Evolutionary conservation across 2,329 filamentous ascomycete genomes (phyloP).

Genomic region (Tolypocladium ovalisporum): DNA sequence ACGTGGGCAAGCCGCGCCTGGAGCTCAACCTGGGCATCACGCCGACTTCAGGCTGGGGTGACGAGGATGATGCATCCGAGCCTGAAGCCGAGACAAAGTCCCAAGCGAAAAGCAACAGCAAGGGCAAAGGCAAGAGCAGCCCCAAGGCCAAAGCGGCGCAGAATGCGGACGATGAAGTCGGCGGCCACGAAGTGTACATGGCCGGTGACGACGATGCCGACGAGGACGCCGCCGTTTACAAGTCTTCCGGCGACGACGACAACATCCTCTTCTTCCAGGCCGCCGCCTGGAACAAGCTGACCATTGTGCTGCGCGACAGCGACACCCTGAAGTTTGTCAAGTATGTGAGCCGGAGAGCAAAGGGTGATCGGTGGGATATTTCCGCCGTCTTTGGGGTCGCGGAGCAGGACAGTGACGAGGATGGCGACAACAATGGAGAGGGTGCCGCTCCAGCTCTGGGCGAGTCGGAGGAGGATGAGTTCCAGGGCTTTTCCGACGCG

Average conservation of each 20-base stretch:
- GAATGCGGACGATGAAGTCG: conserved; percentile 44
- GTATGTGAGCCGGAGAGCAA: conserved; percentile 75
- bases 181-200: conserved; percentile 88
- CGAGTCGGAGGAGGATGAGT: conserved; percentile 45
- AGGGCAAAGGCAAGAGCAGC: conserved; percentile 19
- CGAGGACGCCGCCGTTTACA: conserved; percentile 81
- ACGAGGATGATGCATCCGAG: conserved; percentile 41
- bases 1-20: conserved; percentile 65
- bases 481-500: conserved; percentile 43
- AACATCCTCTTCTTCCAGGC: conserved; percentile 55
- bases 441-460: conserved; percentile 15
- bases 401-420: conserved; percentile 35
- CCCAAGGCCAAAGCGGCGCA: conserved; percentile 19
- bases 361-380: conserved; percentile 88
- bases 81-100: conserved; percentile 20
- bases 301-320: conserved; percentile 77
- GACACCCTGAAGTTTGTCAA: conserved; percentile 90
- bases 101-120: conserved; percentile 23
- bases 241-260: conserved; percentile 64
- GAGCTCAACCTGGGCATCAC: conserved; percentile 85
- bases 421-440: conserved; percentile 22
- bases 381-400: conserved; percentile 67
- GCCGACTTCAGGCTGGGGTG: conserved; percentile 76
- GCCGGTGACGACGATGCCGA: conserved; percentile 64
- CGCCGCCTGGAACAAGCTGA: conserved; percentile 78